These are phyloP conservation scores for Globisporangium ultimum DNA, from an alignment of 352 stramenopile genomes.

Conservation along the genomic window DNA sequence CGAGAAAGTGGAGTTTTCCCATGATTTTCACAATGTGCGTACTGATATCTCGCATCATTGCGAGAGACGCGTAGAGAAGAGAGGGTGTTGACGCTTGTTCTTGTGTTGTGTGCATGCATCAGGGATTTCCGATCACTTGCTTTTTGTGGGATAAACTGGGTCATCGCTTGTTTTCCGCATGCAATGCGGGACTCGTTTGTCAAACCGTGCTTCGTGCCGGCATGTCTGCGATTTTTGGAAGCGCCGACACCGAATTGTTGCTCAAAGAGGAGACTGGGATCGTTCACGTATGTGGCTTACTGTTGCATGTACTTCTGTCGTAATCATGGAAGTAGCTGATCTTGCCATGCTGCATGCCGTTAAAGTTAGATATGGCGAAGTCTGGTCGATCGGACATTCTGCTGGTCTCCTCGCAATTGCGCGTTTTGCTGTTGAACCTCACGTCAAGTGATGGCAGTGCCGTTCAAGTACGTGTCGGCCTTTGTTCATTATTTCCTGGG, in stretches of 20 bases:
- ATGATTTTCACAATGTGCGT: conserved; percentile 74
- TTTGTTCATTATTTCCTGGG: neutral
- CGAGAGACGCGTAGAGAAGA: neutral
- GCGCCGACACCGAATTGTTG: conserved; percentile 74
- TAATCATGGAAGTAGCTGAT: no score
- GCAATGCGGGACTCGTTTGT: conserved; percentile 71
- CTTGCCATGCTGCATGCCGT: no score
- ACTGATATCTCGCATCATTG: neutral
- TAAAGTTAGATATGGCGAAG: conserved; percentile 62
- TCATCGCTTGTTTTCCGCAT: conserved; percentile 75
- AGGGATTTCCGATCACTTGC: conserved; percentile 76
- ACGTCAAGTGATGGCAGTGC: conserved; percentile 61
- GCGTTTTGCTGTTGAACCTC: conserved; percentile 77
- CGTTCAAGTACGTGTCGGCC: conserved; percentile 35
- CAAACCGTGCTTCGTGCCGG: conserved; percentile 75
- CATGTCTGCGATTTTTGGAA: conserved; percentile 84
- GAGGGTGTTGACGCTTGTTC: neutral
- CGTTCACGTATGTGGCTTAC: conserved; percentile 50
- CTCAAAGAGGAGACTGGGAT: conserved; percentile 86
- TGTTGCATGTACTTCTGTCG: neutral
- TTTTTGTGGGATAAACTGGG: conserved; percentile 79
- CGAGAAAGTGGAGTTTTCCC: conserved; percentile 85
- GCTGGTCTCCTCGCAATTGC: conserved; percentile 81
- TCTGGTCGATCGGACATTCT: conserved; percentile 56
- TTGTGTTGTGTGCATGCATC: neutral